Conservation (phyloP, 805 yeast genomes). For the Wickerhamomyces silvicola region DNA sequence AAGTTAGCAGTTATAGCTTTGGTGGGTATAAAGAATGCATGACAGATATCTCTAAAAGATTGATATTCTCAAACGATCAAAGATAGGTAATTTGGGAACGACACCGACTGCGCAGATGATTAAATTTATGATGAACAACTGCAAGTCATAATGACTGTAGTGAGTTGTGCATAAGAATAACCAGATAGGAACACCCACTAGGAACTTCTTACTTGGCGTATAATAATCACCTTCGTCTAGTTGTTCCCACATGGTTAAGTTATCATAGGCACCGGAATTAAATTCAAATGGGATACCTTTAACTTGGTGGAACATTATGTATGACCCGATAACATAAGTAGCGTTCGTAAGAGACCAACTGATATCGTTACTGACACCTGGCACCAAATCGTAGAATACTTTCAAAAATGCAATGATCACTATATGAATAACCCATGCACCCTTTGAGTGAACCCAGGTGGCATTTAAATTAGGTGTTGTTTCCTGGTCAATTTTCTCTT, state of each 20-base stretch:
- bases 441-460: slow-evolving; percentile 92
- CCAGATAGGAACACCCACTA: slow-evolving; percentile 87
- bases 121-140: slow-evolving; percentile 65
- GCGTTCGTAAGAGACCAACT: slow-evolving; percentile 92
- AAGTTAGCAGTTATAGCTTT: no score
- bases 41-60: slow-evolving; percentile 16
- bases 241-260: slow-evolving; percentile 98
- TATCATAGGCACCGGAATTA: slow-evolving; percentile 93
- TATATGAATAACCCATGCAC: slow-evolving; percentile 93
- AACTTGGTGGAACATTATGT: slow-evolving; percentile 92
- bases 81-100: slow-evolving; percentile 81
- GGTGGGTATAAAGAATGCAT: no score
- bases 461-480: slow-evolving; percentile 88
- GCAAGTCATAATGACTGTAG: slow-evolving; percentile 78
- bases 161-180: slow-evolving; percentile 84
- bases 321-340: slow-evolving; percentile 85
- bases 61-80: slow-evolving; percentile 68
- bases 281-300: slow-evolving; percentile 98
- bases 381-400: slow-evolving; percentile 69
- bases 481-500: slow-evolving; percentile 87
- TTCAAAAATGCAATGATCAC: slow-evolving; percentile 73
- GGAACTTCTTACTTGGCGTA: slow-evolving; percentile 91
- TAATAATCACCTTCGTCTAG: slow-evolving; percentile 91
- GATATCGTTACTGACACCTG: slow-evolving; percentile 75
- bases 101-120: slow-evolving; percentile 81